phyloP scores from a whole-genome alignment of 495 filamentous ascomycete species.

The Bathelium albidoporum region DNA sequence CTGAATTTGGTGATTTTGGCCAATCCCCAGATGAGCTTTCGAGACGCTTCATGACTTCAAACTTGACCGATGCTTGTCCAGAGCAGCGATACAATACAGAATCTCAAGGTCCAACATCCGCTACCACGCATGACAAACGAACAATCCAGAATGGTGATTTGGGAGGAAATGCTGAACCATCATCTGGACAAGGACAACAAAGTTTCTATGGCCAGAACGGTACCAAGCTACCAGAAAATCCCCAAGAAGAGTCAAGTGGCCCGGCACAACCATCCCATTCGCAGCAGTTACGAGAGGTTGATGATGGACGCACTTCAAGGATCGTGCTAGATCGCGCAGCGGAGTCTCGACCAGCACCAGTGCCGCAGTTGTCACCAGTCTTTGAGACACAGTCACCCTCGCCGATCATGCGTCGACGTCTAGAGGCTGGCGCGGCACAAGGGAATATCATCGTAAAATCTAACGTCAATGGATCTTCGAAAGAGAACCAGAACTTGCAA shows the following conservation, averaged over 20 bases:
- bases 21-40: background rate
- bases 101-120: background rate
- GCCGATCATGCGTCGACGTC: constrained; percentile 28
- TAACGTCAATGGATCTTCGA: background rate
- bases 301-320: constrained; percentile 9
- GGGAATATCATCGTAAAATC: constrained; percentile 10
- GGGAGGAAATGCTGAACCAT: no score
- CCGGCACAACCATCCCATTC: constrained; percentile 8
- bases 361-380: constrained; percentile 38
- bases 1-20: constrained; percentile 2
- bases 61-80: background rate
- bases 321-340: background rate
- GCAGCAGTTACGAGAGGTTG: constrained; percentile 7
- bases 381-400: constrained; percentile 38
- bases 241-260: background rate
- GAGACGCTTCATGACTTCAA: background rate
- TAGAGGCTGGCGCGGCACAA: constrained; percentile 6
- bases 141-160: background rate
- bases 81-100: background rate
- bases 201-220: background rate
- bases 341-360: constrained; percentile 1
- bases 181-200: background rate
- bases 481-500: constrained; percentile 7
- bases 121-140: background rate
- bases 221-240: background rate